These are phyloP conservation scores for Gossypium arboreum DNA, from an alignment of 345 rosid species.

Conservation along the genomic window DNA sequence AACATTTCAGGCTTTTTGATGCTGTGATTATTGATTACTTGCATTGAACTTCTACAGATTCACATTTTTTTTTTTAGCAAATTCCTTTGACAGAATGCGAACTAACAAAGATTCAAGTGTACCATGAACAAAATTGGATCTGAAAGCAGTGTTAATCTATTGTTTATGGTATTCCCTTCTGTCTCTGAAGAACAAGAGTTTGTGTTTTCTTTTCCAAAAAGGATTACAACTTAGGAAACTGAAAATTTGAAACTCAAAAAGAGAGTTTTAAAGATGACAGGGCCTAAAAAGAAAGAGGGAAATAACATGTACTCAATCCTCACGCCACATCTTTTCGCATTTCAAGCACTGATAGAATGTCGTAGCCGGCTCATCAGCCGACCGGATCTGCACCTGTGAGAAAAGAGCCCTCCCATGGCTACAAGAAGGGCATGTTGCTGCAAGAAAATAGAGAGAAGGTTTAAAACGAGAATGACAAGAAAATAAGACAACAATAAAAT, in stretches of 20 bases:
- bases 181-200: background rate
- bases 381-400: conserved; percentile 57
- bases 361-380: conserved; percentile 67
- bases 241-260: background rate
- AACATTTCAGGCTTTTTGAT: background rate
- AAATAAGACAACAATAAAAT: background rate
- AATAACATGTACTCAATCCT: conserved; percentile 13
- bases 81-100: background rate
- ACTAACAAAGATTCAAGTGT: background rate
- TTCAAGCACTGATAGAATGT: conserved; percentile 57
- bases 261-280: background rate
- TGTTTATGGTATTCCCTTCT: background rate
- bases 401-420: conserved; percentile 48
- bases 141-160: background rate
- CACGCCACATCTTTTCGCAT: conserved; percentile 27
- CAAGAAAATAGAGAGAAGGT: background rate
- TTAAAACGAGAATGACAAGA: background rate
- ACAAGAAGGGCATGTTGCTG: conserved; percentile 61
- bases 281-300: background rate
- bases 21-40: background rate
- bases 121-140: background rate
- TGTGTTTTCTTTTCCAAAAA: background rate
- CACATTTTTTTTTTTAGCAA: background rate
- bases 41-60: background rate
- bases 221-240: background rate